These are phyloP conservation scores for Eucalyptus cloeziana DNA, from an alignment of 345 rosid species.

Conservation along the genomic window DNA sequence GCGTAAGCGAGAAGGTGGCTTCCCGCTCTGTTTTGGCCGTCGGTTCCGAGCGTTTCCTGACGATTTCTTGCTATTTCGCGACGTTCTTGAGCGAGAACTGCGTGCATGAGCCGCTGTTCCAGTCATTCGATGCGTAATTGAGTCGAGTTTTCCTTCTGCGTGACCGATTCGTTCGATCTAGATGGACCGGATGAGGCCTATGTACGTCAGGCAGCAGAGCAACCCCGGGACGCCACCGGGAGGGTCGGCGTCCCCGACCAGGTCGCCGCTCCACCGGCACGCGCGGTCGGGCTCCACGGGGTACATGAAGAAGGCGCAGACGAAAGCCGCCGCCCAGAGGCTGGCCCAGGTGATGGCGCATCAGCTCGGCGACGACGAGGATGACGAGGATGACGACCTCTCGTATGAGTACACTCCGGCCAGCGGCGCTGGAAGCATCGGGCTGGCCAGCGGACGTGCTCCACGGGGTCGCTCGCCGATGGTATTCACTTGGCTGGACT, in stretches of 20 bases:
- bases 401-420: constrained; percentile 8
- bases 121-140: neutral
- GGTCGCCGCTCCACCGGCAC: constrained; percentile 39
- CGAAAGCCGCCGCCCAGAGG: constrained; percentile 77
- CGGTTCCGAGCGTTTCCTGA: neutral
- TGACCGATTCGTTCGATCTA: neutral
- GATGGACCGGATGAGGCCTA: constrained; percentile 52
- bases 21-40: neutral
- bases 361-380: constrained; percentile 11
- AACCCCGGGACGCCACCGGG: constrained; percentile 4
- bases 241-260: constrained; percentile 32
- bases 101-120: neutral
- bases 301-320: constrained; percentile 56
- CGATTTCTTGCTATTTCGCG: neutral
- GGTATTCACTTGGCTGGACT: constrained; percentile 4
- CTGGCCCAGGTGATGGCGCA: constrained; percentile 5
- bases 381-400: constrained; percentile 10
- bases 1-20: no score
- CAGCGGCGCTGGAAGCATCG: constrained; percentile 2
- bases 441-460: constrained; percentile 24
- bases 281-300: constrained; percentile 51
- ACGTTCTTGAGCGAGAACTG: neutral
- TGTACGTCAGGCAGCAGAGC: constrained; percentile 31
- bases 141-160: neutral
- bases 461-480: constrained; percentile 16